A percentile compares a stretch with the other conserved stretches of the same genome.
Conservation (phyloP, 2,329 filamentous ascomycete species). For the Colletotrichum liaoningense region DNA sequence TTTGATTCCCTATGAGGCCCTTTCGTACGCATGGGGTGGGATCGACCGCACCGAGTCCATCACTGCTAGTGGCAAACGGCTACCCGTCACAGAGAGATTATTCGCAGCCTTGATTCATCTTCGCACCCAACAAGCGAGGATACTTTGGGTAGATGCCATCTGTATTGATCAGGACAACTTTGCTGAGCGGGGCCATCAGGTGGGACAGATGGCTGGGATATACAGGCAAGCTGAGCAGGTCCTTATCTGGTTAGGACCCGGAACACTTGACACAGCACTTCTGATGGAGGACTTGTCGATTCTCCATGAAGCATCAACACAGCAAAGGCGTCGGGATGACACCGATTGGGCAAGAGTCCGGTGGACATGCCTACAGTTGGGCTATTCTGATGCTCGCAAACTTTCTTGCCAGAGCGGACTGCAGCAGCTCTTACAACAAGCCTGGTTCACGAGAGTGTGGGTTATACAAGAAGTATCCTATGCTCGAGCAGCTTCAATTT, state of each 20-base stretch:
- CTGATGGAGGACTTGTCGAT: neutral
- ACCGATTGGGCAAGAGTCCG: too few relatives aligned
- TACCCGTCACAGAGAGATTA: neutral
- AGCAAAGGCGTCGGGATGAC: too few relatives aligned
- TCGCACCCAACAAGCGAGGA: neutral
- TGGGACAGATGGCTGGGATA: conserved; percentile 26
- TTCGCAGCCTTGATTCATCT: neutral
- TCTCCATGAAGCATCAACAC: too few relatives aligned
- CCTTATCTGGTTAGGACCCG: conserved; percentile 21
- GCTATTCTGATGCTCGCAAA: too few relatives aligned
- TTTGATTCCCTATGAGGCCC: conserved; percentile 30
- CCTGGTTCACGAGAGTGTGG: conserved; percentile 17
- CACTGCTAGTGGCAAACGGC: neutral
- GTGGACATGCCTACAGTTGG: too few relatives aligned
- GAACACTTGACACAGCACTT: neutral
- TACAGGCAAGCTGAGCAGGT: conserved; percentile 10
- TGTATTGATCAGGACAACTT: conserved; percentile 30
- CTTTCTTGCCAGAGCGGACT: too few relatives aligned
- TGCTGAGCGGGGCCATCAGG: conserved; percentile 14
- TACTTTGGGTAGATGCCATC: conserved; percentile 37
- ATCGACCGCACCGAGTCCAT: neutral
- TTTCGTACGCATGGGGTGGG: conserved; percentile 38
- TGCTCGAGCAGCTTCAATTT: neutral
- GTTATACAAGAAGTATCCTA: conserved; percentile 20
- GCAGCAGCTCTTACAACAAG: neutral